Base-by-base conservation (phyloP, 2,329 filamentous ascomycete genomes). In the Thielaviopsis punctulata region DNA sequence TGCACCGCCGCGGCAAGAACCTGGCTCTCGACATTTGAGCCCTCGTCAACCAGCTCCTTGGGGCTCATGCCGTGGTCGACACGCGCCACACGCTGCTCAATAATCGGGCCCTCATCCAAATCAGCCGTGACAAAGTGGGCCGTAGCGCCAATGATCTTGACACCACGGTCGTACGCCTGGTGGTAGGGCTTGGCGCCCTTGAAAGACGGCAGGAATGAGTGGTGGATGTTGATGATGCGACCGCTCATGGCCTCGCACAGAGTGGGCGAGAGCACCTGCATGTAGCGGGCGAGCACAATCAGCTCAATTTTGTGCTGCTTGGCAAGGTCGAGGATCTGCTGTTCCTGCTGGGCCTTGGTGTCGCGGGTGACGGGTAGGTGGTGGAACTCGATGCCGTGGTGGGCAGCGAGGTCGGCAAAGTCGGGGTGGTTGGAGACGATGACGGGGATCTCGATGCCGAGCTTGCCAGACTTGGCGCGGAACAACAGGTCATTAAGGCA, bases 101-200 rank as follows among this genome's bases (percentile, higher is more conserved):
- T 92, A 59, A 92, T 92, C 10, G 86, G 86, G 1, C 86, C 86
- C 69, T 92, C 86, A 62, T 92, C 86, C 56, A 92, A 67, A 65
- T 90, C 85, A 24, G 82, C 84, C 1, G 86, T 92, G 58, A 90
- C 86, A 60, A 90, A 90, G 68, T 92, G 86, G 4, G 86, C 86
- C 2, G 84, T 88, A 22, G 86, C 86, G 55, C 86, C 86, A 53
- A 89, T 88, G 59, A 92, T 90, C 75, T 92, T 92, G 58, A 92
- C 86, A 55, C 86, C 86, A 24, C 85, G 77, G 57, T 90, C 85
- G 63, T 84, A 89, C 7, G 86, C 86, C 71, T 92, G 86, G 66
- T 90, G 86, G 67, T 92, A 92, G 2, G 86, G 86, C 68, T 86
- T 87, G 25, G 86, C 86, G 56, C 86, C 86, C 73, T 92, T 92